These are phyloP conservation scores for Amanita muscaria DNA, from an alignment of 768 basidiomycete species.

Conservation along the genomic window DNA sequence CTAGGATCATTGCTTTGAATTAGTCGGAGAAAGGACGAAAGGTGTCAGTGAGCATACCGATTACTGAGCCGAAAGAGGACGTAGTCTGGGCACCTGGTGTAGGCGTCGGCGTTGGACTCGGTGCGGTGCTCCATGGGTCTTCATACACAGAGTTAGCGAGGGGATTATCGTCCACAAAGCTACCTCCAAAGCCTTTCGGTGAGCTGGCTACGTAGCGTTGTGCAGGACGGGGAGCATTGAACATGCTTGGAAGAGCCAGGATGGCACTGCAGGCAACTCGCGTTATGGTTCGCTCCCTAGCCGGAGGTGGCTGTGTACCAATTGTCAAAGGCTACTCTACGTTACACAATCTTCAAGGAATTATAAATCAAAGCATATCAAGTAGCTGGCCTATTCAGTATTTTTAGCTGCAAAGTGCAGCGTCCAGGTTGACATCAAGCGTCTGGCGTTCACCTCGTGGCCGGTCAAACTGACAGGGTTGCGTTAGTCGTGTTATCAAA, in stretches of 20 bases:
- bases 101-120: conserved; percentile 62
- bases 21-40: no score
- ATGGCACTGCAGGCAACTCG: not conserved
- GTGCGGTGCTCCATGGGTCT: conserved; percentile 74
- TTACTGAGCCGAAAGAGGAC: conserved; percentile 58
- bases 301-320: conserved; percentile 4
- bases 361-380: not conserved
- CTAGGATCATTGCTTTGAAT: conserved; percentile 38
- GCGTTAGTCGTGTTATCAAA: conserved; percentile 11
- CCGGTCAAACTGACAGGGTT: conserved; percentile 59
- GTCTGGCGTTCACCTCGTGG: conserved; percentile 74
- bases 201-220: conserved; percentile 57
- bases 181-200: conserved; percentile 53
- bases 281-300: not conserved
- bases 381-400: not conserved
- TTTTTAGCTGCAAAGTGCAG: conserved; percentile 83
- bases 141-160: conserved; percentile 68
- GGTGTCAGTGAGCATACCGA: conserved; percentile 36
- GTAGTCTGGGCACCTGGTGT: conserved; percentile 35
- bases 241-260: conserved; percentile 40
- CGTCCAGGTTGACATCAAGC: conserved; percentile 85
- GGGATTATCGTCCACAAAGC: conserved; percentile 73
- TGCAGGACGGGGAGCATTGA: conserved; percentile 73
- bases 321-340: not conserved
- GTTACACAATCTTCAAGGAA: not conserved